phyloP scores from a whole-genome alignment of 495 filamentous ascomycete species.

The Monascus purpureus region DNA sequence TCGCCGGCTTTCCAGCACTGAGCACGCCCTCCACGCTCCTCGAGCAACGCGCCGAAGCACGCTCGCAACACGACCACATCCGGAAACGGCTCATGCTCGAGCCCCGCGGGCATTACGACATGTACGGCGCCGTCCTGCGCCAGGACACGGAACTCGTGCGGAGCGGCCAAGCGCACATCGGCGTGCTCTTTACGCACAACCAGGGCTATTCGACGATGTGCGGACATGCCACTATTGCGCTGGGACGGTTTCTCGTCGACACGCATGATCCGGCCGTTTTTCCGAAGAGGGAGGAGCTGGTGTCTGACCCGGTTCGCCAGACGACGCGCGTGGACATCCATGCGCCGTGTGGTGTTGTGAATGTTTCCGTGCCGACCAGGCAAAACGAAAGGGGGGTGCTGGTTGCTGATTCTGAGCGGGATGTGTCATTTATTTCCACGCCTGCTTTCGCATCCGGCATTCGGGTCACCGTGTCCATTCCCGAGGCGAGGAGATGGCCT shows the following conservation, averaged over 20 bases:
- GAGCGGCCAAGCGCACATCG: constrained; percentile 30
- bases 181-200: constrained; percentile 42
- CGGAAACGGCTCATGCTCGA: constrained; percentile 17
- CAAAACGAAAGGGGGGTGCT: constrained; percentile 1
- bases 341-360: constrained; percentile 9
- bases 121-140: constrained; percentile 20
- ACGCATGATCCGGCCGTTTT: constrained; percentile 12
- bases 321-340: constrained; percentile 8
- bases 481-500: constrained; percentile 9
- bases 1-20: constrained; percentile 14
- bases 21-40: constrained; percentile 9
- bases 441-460: constrained; percentile 12
- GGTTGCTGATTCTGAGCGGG: constrained; percentile 8
- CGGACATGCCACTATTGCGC: constrained; percentile 31
- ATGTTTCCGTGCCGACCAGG: constrained; percentile 8
- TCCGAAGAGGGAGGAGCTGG: constrained; percentile 6
- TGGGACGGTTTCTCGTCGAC: constrained; percentile 20
- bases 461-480: constrained; percentile 6
- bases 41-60: constrained; percentile 14
- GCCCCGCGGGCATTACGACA: constrained; percentile 20
- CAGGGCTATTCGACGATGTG: constrained; percentile 73
- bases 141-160: constrained; percentile 15
- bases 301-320: constrained; percentile 2
- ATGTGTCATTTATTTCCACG: constrained; percentile 12
- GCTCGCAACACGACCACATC: constrained; percentile 11